A percentile compares a stretch with the other conserved stretches of the same genome.
Evolutionary conservation across 2,329 filamentous ascomycete genomes (phyloP).

Genomic region (Claviceps maximensis): DNA sequence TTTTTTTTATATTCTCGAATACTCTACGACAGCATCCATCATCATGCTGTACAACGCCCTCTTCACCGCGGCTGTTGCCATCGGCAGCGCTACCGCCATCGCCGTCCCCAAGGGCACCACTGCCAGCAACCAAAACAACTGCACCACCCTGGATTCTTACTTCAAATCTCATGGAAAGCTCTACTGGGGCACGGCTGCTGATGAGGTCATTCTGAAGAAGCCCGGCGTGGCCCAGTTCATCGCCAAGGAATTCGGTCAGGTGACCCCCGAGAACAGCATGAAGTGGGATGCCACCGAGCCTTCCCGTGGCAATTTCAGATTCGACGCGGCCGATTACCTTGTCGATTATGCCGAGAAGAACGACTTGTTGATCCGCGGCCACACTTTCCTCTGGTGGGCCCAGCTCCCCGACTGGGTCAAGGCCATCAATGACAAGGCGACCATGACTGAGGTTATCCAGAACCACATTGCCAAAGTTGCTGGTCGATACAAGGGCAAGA

Average conservation of each 20-base stretch:
- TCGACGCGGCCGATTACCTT: slow-evolving; percentile 14
- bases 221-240: not conserved
- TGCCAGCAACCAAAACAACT: not conserved
- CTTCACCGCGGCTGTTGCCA: not conserved
- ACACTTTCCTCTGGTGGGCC: not conserved
- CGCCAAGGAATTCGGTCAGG: slow-evolving; percentile 37
- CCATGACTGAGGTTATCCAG: not conserved
- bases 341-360: not conserved
- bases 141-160: not conserved
- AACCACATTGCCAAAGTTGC: not conserved
- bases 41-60: not conserved
- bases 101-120: not conserved
- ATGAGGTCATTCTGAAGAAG: not conserved
- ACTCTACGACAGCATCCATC: not conserved
- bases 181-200: not conserved
- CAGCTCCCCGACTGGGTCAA: not conserved
- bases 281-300: slow-evolving; percentile 50
- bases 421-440: not conserved
- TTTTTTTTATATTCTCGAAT: not conserved
- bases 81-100: not conserved
- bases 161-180: not conserved
- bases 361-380: not conserved
- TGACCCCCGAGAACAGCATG: slow-evolving; percentile 58
- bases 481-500: not conserved
- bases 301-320: slow-evolving; percentile 38